Percentiles rank a stretch among this genome's conserved stretches.
These are phyloP conservation scores for Fagus sylvatica DNA, from an alignment of 306 rosid genomes.

Conservation along the genomic window DNA sequence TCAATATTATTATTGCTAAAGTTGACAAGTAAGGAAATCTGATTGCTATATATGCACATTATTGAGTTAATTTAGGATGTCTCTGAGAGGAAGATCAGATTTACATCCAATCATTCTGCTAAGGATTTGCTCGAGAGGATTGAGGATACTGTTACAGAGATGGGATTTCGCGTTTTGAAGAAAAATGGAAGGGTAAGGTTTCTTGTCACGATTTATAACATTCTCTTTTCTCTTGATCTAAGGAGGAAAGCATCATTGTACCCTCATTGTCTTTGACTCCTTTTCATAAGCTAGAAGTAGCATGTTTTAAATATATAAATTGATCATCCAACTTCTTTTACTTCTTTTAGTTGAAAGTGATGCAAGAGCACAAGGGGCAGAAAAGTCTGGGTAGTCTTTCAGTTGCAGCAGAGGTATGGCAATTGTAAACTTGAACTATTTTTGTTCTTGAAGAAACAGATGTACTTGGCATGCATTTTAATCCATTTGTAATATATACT, in stretches of 20 bases:
- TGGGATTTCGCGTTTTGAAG: conserved; percentile 76
- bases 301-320: not conserved
- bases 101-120: conserved; percentile 72
- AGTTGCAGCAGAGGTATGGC: conserved; percentile 71
- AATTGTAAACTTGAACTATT: not conserved
- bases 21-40: conserved; percentile 2
- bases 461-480: not conserved
- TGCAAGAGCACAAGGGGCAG: conserved; percentile 50
- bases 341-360: conserved; percentile 69
- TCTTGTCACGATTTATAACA: conserved; percentile 2
- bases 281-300: not conserved
- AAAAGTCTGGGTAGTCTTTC: conserved; percentile 60
- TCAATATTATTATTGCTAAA: not conserved
- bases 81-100: conserved; percentile 91
- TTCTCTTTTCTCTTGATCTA: not conserved
- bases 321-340: not conserved
- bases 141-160: conserved; percentile 62
- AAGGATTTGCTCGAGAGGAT: conserved; percentile 70
- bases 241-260: not conserved
- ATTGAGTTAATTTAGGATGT: conserved; percentile 52
- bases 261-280: too few relatives aligned
- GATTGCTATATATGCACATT: not conserved
- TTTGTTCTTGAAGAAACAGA: not conserved
- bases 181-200: conserved; percentile 76
- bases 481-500: conserved; percentile 5